phyloP scores from a whole-genome alignment of 73 alveolate species.

The Breviolum minutum region DNA sequence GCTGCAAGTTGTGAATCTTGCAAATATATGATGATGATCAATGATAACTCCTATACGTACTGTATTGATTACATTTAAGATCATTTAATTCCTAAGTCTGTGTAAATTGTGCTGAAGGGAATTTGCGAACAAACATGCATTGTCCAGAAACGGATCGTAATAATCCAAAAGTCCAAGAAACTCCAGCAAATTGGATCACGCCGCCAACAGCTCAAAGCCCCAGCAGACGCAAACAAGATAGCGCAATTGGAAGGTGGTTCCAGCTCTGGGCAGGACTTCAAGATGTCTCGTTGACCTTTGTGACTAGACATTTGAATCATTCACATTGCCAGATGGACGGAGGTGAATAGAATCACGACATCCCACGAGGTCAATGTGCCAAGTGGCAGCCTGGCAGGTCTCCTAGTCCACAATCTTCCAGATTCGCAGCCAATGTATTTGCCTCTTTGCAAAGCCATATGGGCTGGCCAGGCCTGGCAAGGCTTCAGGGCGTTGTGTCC shows the following conservation, averaged over 20 bases:
- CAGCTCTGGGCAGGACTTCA: background rate
- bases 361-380: background rate
- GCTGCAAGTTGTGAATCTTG: background rate
- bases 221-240: conserved; percentile 46
- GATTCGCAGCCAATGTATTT: background rate
- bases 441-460: conserved; percentile 8
- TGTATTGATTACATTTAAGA: too few species aligned
- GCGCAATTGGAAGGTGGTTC: background rate
- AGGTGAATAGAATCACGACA: too few species aligned
- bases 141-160: background rate
- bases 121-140: too few species aligned
- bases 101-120: too few species aligned
- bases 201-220: conserved; percentile 70
- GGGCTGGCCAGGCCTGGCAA: background rate
- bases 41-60: background rate
- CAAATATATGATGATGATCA: background rate
- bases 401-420: background rate
- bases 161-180: background rate
- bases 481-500: background rate
- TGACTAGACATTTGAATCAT: too few species aligned
- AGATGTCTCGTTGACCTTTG: background rate
- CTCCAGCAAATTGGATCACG: conserved; percentile 51
- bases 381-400: background rate
- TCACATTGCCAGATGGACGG: too few species aligned
- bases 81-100: too few species aligned